Base-by-base conservation (phyloP, 495 filamentous ascomycete genomes). In the Astrocystis sublimbata region DNA sequence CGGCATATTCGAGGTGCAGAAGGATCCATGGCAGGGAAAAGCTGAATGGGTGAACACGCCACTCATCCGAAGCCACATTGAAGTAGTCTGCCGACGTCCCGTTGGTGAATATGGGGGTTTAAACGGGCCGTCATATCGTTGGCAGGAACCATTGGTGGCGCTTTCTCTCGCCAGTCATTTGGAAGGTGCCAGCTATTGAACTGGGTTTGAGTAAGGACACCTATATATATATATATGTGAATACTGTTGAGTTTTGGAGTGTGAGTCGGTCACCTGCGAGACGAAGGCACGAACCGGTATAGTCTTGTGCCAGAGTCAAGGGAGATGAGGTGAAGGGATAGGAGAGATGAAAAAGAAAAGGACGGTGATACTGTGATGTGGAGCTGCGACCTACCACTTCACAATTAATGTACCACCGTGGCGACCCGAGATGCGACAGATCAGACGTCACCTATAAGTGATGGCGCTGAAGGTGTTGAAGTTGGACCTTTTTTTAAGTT, bases 61-160 rank as follows among this genome's bases (percentile, higher is more conserved):
- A 43, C 53, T 61, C 47, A 61, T 12, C 36, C 58, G 42, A 52
- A 61, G 13, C 47, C 47, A 53, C 47, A 43, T 61, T 45, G 28
- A 45, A 15, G 36, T 60, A 36, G 38, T 52, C 17, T 33, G 35
- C 28, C 35, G 19, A 41, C 28, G 26, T 60, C 45, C 35, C 19
- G 58, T 52, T 52, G 33, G 46, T 41, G 33, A 26, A 36, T 45
- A 26, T 51, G 42, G 38, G 55, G 42, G 33, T 40, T 38, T 28
- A 17, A 56, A 46, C 51, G 56, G 33, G 49, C 50, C 21, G 60
- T 62, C 60, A 62, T 62, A 52, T 45, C 46, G 33, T 51, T 46
- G 41, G 42, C 51, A 47, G 36, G 42, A 6, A 38, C 36, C 47
- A 45, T 38, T 53, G 45, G 43, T 17, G 23, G 47, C 53, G 33